Conservation (phyloP, 768 basidiomycete species). For the Lentinula aciculospora region DNA sequence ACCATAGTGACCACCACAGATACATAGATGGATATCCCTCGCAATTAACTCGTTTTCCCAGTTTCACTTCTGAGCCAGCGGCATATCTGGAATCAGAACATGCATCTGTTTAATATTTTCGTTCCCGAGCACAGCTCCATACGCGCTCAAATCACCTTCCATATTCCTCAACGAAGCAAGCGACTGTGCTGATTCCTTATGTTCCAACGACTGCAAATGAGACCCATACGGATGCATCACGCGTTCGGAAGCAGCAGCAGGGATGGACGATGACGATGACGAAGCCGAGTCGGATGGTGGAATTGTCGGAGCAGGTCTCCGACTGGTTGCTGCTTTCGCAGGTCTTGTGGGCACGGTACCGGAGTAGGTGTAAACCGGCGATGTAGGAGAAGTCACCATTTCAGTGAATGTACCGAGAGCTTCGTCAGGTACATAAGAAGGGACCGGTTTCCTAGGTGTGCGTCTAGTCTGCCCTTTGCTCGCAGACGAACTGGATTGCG, state of each 20-base stretch:
- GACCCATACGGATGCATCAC: not conserved
- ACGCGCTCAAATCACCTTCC: conserved; percentile 7
- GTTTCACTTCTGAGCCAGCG: not conserved
- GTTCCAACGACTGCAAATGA: not conserved
- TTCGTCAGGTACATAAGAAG: conserved; percentile 3
- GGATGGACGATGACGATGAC: not conserved
- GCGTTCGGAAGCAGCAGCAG: not conserved
- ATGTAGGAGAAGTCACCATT: not conserved
- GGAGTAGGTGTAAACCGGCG: conserved; percentile 3
- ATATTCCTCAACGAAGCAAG: conserved; percentile 3
- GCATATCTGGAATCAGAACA: conserved; percentile 7
- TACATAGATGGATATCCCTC: not conserved
- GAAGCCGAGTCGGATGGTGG: not conserved
- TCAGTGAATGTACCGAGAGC: not conserved
- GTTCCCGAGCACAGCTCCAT: not conserved
- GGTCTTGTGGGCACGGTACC: not conserved
- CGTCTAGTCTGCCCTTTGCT: not conserved
- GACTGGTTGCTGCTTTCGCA: not conserved
- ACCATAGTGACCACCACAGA: too few relatives aligned
- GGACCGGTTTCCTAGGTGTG: conserved; percentile 2
- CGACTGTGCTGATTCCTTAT: conserved; percentile 5
- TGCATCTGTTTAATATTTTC: conserved; percentile 3
- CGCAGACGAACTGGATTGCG: not conserved
- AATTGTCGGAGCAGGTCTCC: not conserved
- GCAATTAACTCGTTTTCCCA: not conserved